Percentiles rank a stretch among this genome's conserved stretches.
Evolutionary conservation across 805 yeast species (phyloP).

Genomic region (Maudiozyma pseudohumilis): DNA sequence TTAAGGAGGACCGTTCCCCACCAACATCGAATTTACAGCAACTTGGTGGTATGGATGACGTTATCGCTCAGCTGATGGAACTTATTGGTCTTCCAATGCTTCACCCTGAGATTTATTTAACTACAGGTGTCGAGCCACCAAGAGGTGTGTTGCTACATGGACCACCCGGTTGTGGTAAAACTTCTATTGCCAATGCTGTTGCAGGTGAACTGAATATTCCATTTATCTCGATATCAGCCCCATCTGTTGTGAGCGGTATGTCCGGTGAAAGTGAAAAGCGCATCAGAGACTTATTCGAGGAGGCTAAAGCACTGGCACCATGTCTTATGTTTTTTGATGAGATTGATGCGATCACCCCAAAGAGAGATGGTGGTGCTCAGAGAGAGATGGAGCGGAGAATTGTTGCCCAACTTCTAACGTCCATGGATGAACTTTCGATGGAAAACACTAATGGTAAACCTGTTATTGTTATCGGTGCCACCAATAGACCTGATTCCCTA

Average conservation of each 20-base stretch:
- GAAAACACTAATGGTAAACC: conserved; percentile 90
- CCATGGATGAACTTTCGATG: conserved; percentile 85
- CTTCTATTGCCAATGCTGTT: conserved; percentile 89
- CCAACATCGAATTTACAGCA: conserved; percentile 61
- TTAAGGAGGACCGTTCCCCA: conserved; percentile 50
- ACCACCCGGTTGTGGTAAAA: conserved; percentile 98
- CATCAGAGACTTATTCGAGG: conserved; percentile 84
- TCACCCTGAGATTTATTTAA: conserved; percentile 82
- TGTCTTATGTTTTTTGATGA: conserved; percentile 91
- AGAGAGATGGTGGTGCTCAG: conserved; percentile 89
- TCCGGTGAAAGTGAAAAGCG: conserved; percentile 98
- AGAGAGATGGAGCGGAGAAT: conserved; percentile 96
- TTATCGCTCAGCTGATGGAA: conserved; percentile 82
- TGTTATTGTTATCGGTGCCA: conserved; percentile 90
- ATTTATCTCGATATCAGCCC: conserved; percentile 84
- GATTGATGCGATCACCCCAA: conserved; percentile 96
- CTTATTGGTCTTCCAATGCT: conserved; percentile 82
- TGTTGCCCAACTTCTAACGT: conserved; percentile 88
- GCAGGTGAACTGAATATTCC: conserved; percentile 95
- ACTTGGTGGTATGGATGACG: conserved; percentile 81
- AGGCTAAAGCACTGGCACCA: conserved; percentile 84
- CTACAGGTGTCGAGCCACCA: conserved; percentile 93
- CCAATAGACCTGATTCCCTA: conserved; percentile 90
- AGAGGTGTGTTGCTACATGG: conserved; percentile 91
- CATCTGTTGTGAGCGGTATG: conserved; percentile 96